Evolutionary conservation across 805 yeast species (phyloP), one percentile per base, ranked within the genome.

Genomic region (Saccharomycopsis vini): DNA sequence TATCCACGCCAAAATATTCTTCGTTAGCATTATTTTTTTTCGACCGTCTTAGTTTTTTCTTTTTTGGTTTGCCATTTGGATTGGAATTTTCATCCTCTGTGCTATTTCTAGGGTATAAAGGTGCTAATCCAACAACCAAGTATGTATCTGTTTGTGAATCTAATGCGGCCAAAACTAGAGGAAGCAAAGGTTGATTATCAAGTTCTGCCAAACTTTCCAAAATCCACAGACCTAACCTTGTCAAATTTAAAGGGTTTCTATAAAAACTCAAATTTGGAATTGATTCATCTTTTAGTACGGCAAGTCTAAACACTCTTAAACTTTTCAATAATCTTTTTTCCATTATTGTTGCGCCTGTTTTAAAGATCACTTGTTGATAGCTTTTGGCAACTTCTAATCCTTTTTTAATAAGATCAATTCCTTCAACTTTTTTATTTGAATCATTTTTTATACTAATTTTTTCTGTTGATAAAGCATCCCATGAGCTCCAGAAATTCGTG

Each of bases 141-240:
- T 84, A 90, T 0, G 92, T 83, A 49, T 81, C 83, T 3, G 85
- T 75, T 10, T 68, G 65, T 31, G 72, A 75, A 59, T 89, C 88
- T 44, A 86, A 69, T 34, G 92, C 73, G 0, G 97, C 97, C 26
- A 92, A 71, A 2, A 90, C 92, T 53, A 90, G 64, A 2, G 98
- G 97, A 42, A 83, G 63, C 34, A 83, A 63, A 19, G 72, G 72
- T 44, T 67, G 67, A 23, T 69, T 67, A 50, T 83, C 89, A 15
- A 81, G 63, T 57, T 88, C 96, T 3, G 94, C 81, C 53, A 90
- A 81, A 47, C 87, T 81, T 57, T 94, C 97, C 37, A 87, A 65
- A 3, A 92, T 68, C 98, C 98, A 94, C 46, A 78, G 74, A 0
- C 97, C 97, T 21, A 92, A 66, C 52, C 95, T 75, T 32, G 86